Percentiles rank a stretch among this genome's conserved stretches.
phyloP scores from a whole-genome alignment of 2,329 filamentous ascomycete genomes.

The Colletotrichum kahawae region DNA sequence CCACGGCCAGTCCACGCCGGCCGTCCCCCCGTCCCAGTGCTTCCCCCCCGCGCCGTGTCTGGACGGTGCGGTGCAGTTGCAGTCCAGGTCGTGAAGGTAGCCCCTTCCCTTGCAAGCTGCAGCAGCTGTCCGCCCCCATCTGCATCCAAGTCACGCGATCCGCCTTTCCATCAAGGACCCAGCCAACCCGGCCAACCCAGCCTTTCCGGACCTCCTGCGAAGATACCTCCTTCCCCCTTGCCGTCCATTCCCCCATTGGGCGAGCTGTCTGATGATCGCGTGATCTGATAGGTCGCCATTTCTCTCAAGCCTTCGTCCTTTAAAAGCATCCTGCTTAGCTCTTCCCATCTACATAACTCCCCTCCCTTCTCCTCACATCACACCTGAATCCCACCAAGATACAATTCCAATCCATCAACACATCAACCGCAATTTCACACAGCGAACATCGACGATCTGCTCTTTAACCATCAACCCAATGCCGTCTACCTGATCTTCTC shows the following conservation, averaged over 20 bases:
- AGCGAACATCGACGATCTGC: background rate
- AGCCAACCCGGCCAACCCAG: background rate
- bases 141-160: slow-evolving; percentile 30
- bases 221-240: background rate
- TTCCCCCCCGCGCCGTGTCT: background rate
- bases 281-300: slow-evolving; percentile 23
- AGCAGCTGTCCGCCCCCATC: background rate
- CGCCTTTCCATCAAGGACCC: background rate
- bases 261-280: slow-evolving; percentile 22
- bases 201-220: slow-evolving; percentile 6
- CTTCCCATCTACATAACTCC: slow-evolving; percentile 11
- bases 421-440: background rate
- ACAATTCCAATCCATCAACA: slow-evolving; percentile 4
- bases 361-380: background rate
- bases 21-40: background rate
- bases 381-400: background rate
- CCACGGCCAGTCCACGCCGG: slow-evolving; percentile 6
- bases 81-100: background rate
- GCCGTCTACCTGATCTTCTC: background rate
- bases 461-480: background rate
- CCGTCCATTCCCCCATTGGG: slow-evolving; percentile 8
- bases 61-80: background rate
- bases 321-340: slow-evolving; percentile 17
- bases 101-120: slow-evolving; percentile 13
- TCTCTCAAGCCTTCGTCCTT: slow-evolving; percentile 11